Conservation (phyloP, 768 basidiomycete species). For the Strobilomyces echinocephalus region DNA sequence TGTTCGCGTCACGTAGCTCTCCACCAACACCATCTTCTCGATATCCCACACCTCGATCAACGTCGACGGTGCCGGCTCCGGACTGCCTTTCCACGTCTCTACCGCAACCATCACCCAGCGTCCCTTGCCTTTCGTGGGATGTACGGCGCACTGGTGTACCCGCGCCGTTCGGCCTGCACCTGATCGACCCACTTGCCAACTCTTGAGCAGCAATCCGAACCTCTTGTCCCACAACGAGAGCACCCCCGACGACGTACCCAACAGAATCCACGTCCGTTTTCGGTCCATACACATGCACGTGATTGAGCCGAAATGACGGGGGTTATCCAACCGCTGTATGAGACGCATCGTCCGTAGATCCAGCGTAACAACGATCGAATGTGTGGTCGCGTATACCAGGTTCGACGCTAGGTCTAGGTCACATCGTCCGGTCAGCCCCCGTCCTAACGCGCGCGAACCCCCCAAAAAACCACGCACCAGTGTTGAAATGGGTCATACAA, state of each 20-base stretch:
- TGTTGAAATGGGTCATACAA: constrained; percentile 75
- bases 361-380: constrained; percentile 67
- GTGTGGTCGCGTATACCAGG: constrained; percentile 81
- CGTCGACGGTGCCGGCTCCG: constrained; percentile 39
- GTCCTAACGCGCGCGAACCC: not conserved
- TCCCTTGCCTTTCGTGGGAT: constrained; percentile 83
- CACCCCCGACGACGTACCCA: constrained; percentile 81
- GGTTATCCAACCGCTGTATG: constrained; percentile 75
- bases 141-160: constrained; percentile 72
- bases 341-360: constrained; percentile 84
- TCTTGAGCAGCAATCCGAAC: constrained; percentile 84
- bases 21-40: constrained; percentile 73
- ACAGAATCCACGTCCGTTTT: constrained; percentile 82
- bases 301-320: constrained; percentile 81
- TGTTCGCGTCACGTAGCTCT: constrained; percentile 65
- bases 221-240: constrained; percentile 93
- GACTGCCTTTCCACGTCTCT: constrained; percentile 43
- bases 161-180: constrained; percentile 48
- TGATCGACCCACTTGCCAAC: constrained; percentile 72
- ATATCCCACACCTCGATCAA: constrained; percentile 92
- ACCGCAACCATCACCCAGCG: constrained; percentile 87
- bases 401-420: constrained; percentile 67
- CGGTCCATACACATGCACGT: constrained; percentile 80
- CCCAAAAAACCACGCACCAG: constrained; percentile 44
- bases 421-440: not conserved